phyloP scores from a whole-genome alignment of 768 basidiomycete genomes.

The Mycena latifolia region DNA sequence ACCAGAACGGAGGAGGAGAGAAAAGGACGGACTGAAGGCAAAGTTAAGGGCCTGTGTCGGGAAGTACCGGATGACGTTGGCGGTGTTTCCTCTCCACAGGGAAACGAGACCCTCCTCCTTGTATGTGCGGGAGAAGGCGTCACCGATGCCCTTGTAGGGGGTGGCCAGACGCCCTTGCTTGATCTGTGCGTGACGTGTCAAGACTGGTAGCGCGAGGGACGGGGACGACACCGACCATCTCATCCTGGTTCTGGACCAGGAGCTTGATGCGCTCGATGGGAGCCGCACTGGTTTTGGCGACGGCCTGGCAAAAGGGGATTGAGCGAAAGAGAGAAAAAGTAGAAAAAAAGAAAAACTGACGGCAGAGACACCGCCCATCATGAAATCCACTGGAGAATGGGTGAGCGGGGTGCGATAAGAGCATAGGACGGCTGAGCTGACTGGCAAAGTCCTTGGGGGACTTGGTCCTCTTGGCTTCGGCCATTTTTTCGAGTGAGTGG shows the following conservation, averaged over 20 bases:
- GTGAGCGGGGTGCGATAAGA: conserved; percentile 34
- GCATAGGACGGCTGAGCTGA: conserved; percentile 1
- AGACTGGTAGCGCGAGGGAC: conserved; percentile 18
- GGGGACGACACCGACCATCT: conserved; percentile 79
- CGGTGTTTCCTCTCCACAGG: conserved; percentile 99
- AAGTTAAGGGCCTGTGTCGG: conserved; percentile 99
- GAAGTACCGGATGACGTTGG: conserved; percentile 99
- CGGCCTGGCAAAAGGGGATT: conserved; percentile 70
- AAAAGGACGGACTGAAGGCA: conserved; percentile 89
- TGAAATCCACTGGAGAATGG: conserved; percentile 79
- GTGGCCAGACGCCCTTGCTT: conserved; percentile 98
- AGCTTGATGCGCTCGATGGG: conserved; percentile 99
- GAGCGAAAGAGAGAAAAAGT: conserved; percentile 35
- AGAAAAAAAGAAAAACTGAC: conserved; percentile 56
- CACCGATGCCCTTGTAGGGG: conserved; percentile 96
- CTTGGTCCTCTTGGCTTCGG: conserved; percentile 88
- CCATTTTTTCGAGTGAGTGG: conserved; percentile 79
- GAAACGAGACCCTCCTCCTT: conserved; percentile 94
- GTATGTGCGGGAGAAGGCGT: conserved; percentile 95
- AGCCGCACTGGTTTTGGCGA: conserved; percentile 98
- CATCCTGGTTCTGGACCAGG: conserved; percentile 98
- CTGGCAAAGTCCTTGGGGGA: conserved; percentile 88
- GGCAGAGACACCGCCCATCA: conserved; percentile 97
- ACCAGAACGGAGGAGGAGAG: neutral
- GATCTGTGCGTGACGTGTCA: conserved; percentile 75